Base-by-base conservation (phyloP, 2,329 filamentous ascomycete species). In the Colletotrichum chrysophilum region DNA sequence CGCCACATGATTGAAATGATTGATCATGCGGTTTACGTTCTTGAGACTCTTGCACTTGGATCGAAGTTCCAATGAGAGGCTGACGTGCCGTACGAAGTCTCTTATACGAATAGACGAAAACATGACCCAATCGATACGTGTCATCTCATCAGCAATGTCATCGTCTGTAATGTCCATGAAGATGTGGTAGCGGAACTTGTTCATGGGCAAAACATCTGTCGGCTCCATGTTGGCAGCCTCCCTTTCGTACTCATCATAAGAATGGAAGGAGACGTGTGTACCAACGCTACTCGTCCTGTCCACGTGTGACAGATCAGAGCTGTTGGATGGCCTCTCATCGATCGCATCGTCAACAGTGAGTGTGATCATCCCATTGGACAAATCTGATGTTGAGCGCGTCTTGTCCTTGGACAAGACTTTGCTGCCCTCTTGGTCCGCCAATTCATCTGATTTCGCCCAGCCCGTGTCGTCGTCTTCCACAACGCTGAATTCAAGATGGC, bases 101-200 rank as follows among this genome's bases (percentile, higher is more conserved):
- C 97, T 94, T 71, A 98, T 94, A 30, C 95, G 93, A 77, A 98
- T 98, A 2, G 96, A 96, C 68, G 95, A 97, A 84, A 98, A 98
- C 94, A 98, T 97, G 83, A 97, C 93, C 96, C 96, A 98, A 85
- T 99, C 97, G 71, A 99, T 98, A 76, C 96, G 91, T 5, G 97
- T 98, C 80, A 99, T 90, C 84, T 99, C 97, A 75, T 94, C 93
- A 18, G 96, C 96, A 78, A 98, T 93, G 65, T 95, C 92, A 76
- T 98, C 95, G 69, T 97, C 94, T 2, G 94, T 90, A 28, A 94
- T 93, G 43, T 95, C 94, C 93, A 98, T 98, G 78, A 98, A 94
- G 67, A 94, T 92, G 78, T 96, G 95, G 89, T 97, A 99, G 76
- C 97, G 94, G 56, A 93, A 88, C 84, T 98, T 98, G 79, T 93